Conservation (phyloP, 768 basidiomycete genomes). For the Chalciporus sphaerocephalus region DNA sequence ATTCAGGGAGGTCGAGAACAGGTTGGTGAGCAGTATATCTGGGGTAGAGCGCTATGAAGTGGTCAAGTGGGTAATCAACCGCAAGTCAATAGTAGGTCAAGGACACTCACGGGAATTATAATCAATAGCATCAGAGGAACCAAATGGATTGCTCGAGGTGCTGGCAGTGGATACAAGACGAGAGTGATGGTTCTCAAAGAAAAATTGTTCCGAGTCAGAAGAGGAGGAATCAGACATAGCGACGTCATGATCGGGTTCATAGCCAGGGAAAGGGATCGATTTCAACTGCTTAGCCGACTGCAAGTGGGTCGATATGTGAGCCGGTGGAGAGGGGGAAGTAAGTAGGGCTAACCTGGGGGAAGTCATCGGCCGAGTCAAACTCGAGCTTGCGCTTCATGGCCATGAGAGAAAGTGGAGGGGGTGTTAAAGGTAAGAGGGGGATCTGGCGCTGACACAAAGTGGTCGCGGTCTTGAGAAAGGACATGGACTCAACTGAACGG, state of each 20-base stretch:
- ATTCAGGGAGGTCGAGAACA: constrained; percentile 46
- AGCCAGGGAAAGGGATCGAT: constrained; percentile 70
- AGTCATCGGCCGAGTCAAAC: constrained; percentile 50
- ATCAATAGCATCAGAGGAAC: constrained; percentile 44
- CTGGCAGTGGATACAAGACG: constrained; percentile 66
- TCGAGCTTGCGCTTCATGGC: constrained; percentile 75
- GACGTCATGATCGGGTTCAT: constrained; percentile 58
- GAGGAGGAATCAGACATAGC: constrained; percentile 58
- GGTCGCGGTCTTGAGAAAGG: constrained; percentile 25
- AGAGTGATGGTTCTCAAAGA: constrained; percentile 49
- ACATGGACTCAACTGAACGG: constrained; percentile 18
- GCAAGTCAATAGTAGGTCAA: not conserved
- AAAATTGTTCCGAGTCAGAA: constrained; percentile 57
- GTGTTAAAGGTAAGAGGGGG: constrained; percentile 4
- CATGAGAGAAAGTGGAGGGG: constrained; percentile 39
- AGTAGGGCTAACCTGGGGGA: constrained; percentile 40
- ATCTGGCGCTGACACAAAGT: constrained; percentile 5
- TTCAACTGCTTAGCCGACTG: constrained; percentile 68
- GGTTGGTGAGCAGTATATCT: constrained; percentile 62
- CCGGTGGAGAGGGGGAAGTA: constrained; percentile 13
- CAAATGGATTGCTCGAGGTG: constrained; percentile 46
- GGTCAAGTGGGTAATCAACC: constrained; percentile 1
- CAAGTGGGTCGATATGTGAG: constrained; percentile 13
- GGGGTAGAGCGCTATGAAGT: constrained; percentile 45
- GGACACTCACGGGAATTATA: constrained; percentile 45